A percentile compares a stretch with the other conserved stretches of the same genome.
phyloP scores from a whole-genome alignment of 441 rosid species.

The Brassica balearica region DNA sequence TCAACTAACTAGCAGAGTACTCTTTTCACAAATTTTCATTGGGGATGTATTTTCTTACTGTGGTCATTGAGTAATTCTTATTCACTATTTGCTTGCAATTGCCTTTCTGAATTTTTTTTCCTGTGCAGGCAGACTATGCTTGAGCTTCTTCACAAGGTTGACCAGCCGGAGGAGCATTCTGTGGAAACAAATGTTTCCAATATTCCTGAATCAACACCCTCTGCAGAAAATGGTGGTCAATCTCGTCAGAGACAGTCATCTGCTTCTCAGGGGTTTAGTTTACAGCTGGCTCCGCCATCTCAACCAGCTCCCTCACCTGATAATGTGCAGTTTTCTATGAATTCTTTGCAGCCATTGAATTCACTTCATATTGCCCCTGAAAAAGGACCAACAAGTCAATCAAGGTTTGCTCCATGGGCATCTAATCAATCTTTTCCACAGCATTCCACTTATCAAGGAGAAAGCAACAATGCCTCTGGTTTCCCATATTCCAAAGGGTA shows the following conservation, averaged over 20 bases:
- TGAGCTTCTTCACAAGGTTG: conserved; percentile 85
- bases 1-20: conserved; percentile 12
- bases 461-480: conserved; percentile 47
- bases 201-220: background rate
- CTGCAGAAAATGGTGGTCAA: conserved; percentile 62
- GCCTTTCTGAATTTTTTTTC: conserved; percentile 19
- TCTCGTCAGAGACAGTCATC: conserved; percentile 55
- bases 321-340: background rate
- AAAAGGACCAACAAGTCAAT: conserved; percentile 49
- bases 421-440: conserved; percentile 52
- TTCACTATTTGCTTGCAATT: conserved; percentile 16
- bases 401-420: conserved; percentile 54
- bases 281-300: conserved; percentile 84
- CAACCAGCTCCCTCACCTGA: conserved; percentile 57
- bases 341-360: conserved; percentile 42
- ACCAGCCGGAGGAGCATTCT: conserved; percentile 56
- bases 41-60: background rate
- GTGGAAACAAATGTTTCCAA: too few species aligned
- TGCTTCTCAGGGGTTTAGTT: conserved; percentile 75
- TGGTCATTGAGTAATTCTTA: background rate
- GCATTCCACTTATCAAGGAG: conserved; percentile 51
- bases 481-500: conserved; percentile 55
- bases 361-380: conserved; percentile 45
- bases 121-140: conserved; percentile 77
- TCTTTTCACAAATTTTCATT: background rate